Percentiles rank a stretch among this genome's conserved stretches.
These are phyloP conservation scores for Harringtonia lauricola DNA, from an alignment of 2,329 filamentous ascomycete genomes.

Conservation along the genomic window DNA sequence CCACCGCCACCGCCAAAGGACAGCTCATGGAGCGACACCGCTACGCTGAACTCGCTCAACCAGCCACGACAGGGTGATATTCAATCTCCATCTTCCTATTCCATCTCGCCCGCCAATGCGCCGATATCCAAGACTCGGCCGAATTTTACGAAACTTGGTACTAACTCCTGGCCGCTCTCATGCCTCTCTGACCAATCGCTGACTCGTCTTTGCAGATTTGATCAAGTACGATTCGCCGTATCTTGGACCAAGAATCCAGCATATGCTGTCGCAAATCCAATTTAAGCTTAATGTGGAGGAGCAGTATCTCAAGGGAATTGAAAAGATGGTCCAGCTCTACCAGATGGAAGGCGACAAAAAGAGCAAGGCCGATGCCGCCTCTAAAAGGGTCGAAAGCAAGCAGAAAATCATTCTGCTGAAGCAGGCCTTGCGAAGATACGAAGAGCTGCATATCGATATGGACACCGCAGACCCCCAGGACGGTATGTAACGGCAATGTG, in stretches of 20 bases:
- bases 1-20: conserved; percentile 70
- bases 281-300: conserved; percentile 99
- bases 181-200: background rate
- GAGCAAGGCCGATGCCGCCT: conserved; percentile 86
- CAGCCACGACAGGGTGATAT: conserved; percentile 52
- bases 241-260: conserved; percentile 91
- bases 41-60: conserved; percentile 46
- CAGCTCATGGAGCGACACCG: conserved; percentile 39
- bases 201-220: conserved; percentile 49
- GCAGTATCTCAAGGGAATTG: conserved; percentile 96
- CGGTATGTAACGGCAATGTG: conserved; percentile 49
- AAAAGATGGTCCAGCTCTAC: conserved; percentile 98
- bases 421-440: conserved; percentile 92
- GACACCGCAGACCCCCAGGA: conserved; percentile 68
- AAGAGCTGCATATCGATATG: conserved; percentile 92
- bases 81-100: conserved; percentile 1
- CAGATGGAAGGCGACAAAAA: conserved; percentile 95
- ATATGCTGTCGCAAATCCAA: conserved; percentile 97
- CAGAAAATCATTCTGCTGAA: conserved; percentile 95
- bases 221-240: conserved; percentile 98
- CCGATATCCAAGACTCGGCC: conserved; percentile 61
- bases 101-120: conserved; percentile 1
- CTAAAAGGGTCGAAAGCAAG: conserved; percentile 83
- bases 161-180: conserved; percentile 17
- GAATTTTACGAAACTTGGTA: conserved; percentile 95